These are phyloP conservation scores for Backusella liffmaniae DNA, from an alignment of 192 early-diverging fungal species.

Conservation along the genomic window DNA sequence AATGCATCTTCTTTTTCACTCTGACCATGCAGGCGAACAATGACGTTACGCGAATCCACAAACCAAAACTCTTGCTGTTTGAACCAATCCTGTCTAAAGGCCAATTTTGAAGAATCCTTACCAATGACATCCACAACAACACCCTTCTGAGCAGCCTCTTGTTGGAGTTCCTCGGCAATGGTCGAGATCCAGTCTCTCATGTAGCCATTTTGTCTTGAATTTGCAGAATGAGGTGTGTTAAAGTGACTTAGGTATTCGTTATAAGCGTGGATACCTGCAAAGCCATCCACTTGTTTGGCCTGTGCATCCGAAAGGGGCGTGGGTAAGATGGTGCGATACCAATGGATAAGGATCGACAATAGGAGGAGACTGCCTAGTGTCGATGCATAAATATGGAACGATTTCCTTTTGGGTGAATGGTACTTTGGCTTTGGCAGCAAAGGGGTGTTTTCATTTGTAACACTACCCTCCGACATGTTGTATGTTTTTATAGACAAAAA, in stretches of 20 bases:
- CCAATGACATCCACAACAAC: slow-evolving; percentile 10
- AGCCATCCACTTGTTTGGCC: slow-evolving; percentile 9
- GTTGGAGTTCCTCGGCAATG: slow-evolving; percentile 5
- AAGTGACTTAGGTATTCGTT: slow-evolving; percentile 26
- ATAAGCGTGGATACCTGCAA: slow-evolving; percentile 35
- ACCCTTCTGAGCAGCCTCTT: neutral
- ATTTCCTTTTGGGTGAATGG: neutral
- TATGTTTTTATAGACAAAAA: neutral
- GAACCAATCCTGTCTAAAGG: neutral
- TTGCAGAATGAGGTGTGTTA: slow-evolving; percentile 25
- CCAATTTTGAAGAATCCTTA: slow-evolving; percentile 13
- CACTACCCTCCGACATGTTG: neutral
- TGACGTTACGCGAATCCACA: slow-evolving; percentile 19
- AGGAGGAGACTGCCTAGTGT: neutral
- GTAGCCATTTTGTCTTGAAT: slow-evolving; percentile 4
- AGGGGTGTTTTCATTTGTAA: neutral
- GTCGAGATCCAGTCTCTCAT: slow-evolving; percentile 19
- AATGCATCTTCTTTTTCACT: slow-evolving; percentile 43
- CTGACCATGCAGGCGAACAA: slow-evolving; percentile 12
- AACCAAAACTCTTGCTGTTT: slow-evolving; percentile 16
- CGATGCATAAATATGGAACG: neutral
- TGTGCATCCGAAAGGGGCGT: slow-evolving; percentile 16
- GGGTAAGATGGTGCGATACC: neutral
- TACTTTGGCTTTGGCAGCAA: neutral
- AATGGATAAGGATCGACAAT: neutral